Conservation (phyloP, 164 flowering plant species). For the Santalum album region DNA sequence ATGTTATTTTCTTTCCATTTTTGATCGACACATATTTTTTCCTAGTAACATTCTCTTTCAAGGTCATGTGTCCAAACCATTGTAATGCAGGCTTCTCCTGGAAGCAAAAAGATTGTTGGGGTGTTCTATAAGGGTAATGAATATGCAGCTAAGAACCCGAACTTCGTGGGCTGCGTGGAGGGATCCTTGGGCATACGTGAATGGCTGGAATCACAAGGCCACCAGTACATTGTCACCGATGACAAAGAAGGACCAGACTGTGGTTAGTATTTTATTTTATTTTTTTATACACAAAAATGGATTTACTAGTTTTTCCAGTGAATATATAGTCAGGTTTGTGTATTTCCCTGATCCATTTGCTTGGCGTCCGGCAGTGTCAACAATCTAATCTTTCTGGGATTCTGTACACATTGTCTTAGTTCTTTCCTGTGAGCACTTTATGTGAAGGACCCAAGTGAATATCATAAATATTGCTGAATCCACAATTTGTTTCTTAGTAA, state of each 20-base stretch:
- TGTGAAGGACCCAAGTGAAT: too few species aligned
- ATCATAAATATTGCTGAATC: too few species aligned
- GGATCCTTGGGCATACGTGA: conserved; percentile 68
- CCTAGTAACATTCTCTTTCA: background rate
- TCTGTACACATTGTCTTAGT: too few species aligned
- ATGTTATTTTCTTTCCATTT: too few species aligned
- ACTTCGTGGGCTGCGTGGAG: conserved; percentile 85
- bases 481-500: too few species aligned
- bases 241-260: conserved; percentile 93
- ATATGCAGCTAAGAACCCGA: conserved; percentile 78
- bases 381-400: too few species aligned
- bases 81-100: conserved; percentile 55
- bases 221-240: conserved; percentile 91
- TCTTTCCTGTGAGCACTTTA: too few species aligned
- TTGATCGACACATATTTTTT: background rate
- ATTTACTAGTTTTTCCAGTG: too few species aligned
- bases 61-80: background rate
- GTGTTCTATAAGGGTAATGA: conserved; percentile 95
- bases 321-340: too few species aligned
- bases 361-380: too few species aligned
- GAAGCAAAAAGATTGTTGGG: conserved; percentile 90
- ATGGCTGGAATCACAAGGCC: conserved; percentile 97
- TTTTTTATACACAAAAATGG: too few species aligned
- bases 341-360: too few species aligned
- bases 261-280: conserved; percentile 56